phyloP scores from a whole-genome alignment of 257 asterid genomes.

The Lithospermum erythrorhizon region DNA sequence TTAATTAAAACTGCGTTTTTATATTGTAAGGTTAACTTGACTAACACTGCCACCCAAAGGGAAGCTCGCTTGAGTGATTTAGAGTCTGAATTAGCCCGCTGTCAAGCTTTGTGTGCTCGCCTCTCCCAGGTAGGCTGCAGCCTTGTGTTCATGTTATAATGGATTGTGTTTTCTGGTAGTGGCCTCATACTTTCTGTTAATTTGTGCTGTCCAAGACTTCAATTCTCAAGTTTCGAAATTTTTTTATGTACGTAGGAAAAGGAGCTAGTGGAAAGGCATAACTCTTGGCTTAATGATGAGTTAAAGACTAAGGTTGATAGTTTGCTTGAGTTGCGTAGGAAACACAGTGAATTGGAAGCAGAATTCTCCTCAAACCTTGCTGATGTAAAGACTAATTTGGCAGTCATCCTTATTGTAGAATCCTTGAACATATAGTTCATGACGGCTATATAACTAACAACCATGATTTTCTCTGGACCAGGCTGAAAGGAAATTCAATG shows the following conservation, averaged over 20 bases:
- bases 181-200: background rate
- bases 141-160: background rate
- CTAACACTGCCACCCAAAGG: constrained; percentile 55
- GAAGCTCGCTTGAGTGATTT: constrained; percentile 58
- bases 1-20: constrained; percentile 1
- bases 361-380: constrained; percentile 68
- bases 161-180: background rate
- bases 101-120: constrained; percentile 49
- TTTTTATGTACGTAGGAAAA: constrained; percentile 58
- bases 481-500: constrained; percentile 56
- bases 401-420: background rate
- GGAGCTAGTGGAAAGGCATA: constrained; percentile 88
- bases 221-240: background rate
- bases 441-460: background rate
- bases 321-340: constrained; percentile 55
- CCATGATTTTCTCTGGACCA: constrained; percentile 9
- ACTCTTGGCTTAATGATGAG: constrained; percentile 89
- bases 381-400: constrained; percentile 35
- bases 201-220: background rate
- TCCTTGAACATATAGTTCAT: background rate
- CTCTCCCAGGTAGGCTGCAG: constrained; percentile 43
- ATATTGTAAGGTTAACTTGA: constrained; percentile 45
- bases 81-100: constrained; percentile 60
- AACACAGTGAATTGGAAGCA: constrained; percentile 59
- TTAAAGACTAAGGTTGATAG: constrained; percentile 49